These are phyloP conservation scores for Musa itinerans DNA, from an alignment of 176 grass and related monocot species.

Conservation along the genomic window DNA sequence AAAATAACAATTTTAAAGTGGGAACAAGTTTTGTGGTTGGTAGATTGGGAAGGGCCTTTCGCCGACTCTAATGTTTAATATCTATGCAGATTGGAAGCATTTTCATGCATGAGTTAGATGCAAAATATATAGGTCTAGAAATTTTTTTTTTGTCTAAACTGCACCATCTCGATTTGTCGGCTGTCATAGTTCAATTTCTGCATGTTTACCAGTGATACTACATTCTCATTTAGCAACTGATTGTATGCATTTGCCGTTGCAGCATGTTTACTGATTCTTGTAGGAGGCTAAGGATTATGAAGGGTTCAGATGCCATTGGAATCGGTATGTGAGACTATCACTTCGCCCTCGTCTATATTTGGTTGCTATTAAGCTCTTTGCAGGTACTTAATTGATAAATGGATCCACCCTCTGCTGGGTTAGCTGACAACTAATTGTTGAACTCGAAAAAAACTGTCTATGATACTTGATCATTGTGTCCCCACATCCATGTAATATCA, in stretches of 20 bases:
- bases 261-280: constrained; percentile 52
- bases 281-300: constrained; percentile 54
- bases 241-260: constrained; percentile 14
- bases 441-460: neutral
- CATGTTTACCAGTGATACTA: neutral
- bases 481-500: too few relatives aligned
- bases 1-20: too few relatives aligned
- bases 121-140: too few relatives aligned
- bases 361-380: neutral
- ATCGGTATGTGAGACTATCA: constrained; percentile 22
- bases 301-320: constrained; percentile 53
- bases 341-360: neutral
- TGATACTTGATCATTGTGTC: neutral
- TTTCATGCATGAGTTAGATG: too few relatives aligned
- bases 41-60: too few relatives aligned
- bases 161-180: too few relatives aligned
- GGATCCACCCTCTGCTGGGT: neutral
- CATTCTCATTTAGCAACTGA: neutral
- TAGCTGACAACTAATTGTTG: too few relatives aligned
- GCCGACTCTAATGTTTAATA: too few relatives aligned
- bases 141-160: too few relatives aligned
- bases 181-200: too few relatives aligned
- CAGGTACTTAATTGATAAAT: neutral
- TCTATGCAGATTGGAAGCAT: too few relatives aligned
- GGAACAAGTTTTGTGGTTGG: too few relatives aligned